Base-by-base conservation (phyloP, 768 basidiomycete genomes). In the Mrakia gelida region DNA sequence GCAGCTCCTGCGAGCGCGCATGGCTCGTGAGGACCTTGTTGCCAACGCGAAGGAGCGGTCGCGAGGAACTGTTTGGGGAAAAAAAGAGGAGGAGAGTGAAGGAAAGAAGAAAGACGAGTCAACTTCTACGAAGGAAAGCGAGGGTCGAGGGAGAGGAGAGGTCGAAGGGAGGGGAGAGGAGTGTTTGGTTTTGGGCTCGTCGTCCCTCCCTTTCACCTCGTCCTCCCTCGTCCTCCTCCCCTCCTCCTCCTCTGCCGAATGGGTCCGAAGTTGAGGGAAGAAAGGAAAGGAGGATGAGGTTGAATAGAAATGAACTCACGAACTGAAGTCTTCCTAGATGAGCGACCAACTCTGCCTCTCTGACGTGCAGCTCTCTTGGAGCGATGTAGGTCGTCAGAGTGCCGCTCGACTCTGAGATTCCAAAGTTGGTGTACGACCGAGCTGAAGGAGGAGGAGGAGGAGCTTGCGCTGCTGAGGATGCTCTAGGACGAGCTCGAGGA, bases 1-100 rank as follows among this genome's bases (percentile, higher is more conserved):
- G 56, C 71, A 15, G 62, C 75, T 43, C 65, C 75, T 49, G 26
- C 3, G n/a, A 67, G 54, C 2, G 41, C 59, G 18, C 63, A 32
- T 4, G 76, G 75, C 0, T 16, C 34, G 38, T 75, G 79, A 10
- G 76, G 68, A 23, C 74, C 78, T n/a, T 34, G 41, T 23, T 52
- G 56, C 79, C 79, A 81, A 28, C 71, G 79, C 5, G 79, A 80
- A 11, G 80, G 80, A 10, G 80, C 80, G 7, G 80, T 81, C 1
- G 80, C 80, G 43, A 81, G 78, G 72, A 81, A 81, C 80, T 81
- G 30, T 13, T 63, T 38, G 23, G 43, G 30, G 5, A 67, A 49
- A 1, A 15, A 41, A 56, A 16, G 21, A 63, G 41, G 43, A n/a
- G 63, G 41, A n/a, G n/a, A n/a, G n/a, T n/a, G n/a, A n/a, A n/a